Evolutionary conservation across 768 basidiomycete species (phyloP).

Genomic region (Kwoniella bestiolae): DNA sequence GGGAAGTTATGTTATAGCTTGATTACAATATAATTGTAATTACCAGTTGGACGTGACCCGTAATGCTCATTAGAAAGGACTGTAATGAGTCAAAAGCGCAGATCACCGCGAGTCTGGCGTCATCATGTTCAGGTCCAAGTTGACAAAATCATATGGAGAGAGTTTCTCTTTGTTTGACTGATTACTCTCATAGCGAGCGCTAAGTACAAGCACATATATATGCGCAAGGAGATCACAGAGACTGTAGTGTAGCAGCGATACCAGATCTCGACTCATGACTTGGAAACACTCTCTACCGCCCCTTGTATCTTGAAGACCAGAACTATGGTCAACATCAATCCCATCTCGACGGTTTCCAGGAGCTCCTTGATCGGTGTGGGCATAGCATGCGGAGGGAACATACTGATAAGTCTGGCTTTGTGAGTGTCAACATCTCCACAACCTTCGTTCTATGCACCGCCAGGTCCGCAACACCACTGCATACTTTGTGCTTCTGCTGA

Average conservation of each 20-base stretch:
- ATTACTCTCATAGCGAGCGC: not conserved
- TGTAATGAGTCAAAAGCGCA: no score
- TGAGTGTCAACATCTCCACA: slow-evolving; percentile 33
- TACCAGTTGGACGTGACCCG: not conserved
- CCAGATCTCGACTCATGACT: not conserved
- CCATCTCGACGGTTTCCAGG: slow-evolving; percentile 31
- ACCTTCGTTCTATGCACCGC: no score
- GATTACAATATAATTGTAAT: no score
- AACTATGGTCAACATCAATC: slow-evolving; percentile 4
- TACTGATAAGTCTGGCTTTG: slow-evolving; percentile 86
- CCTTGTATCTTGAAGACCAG: not conserved
- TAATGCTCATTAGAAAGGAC: not conserved
- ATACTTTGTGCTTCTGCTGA: not conserved
- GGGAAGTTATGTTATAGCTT: no score
- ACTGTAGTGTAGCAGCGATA: not conserved
- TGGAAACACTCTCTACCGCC: not conserved
- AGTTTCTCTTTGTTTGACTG: not conserved
- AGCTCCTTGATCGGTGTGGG: slow-evolving; percentile 70
- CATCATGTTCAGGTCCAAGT: not conserved
- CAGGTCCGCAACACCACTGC: no score
- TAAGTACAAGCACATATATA: no score
- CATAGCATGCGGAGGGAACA: slow-evolving; percentile 80
- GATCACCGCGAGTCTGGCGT: not conserved
- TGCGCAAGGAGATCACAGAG: not conserved
- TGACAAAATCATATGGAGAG: not conserved